Percentiles rank a stretch among this genome's conserved stretches.
Evolutionary conservation across 495 filamentous ascomycete species (phyloP).

Genomic region (Aspergillus haitiensis): DNA sequence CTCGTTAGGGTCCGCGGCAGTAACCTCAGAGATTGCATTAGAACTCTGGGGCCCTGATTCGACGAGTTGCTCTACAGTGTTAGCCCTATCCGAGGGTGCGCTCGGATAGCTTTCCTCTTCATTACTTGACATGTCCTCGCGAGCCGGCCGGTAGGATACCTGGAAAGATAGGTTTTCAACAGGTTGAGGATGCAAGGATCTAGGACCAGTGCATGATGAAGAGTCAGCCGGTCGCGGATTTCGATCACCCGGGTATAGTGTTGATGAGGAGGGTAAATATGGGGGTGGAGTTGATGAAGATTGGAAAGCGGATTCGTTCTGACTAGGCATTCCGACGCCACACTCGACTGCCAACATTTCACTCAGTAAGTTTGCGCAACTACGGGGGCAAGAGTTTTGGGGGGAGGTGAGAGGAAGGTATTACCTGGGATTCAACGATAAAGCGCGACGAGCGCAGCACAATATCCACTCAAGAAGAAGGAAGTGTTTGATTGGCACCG

Average conservation of each 20-base stretch:
- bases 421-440: slow-evolving; percentile 12
- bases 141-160: slow-evolving; percentile 5
- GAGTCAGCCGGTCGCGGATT: slow-evolving; percentile 11
- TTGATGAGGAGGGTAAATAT: slow-evolving; percentile 9
- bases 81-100: background rate
- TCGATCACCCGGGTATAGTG: slow-evolving; percentile 15
- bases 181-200: slow-evolving; percentile 13
- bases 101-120: slow-evolving; percentile 3
- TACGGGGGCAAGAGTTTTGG: too few relatives aligned
- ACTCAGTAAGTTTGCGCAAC: slow-evolving; percentile 16
- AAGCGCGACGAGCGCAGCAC: slow-evolving; percentile 11
- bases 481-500: slow-evolving; percentile 19
- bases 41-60: background rate
- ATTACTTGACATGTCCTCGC: slow-evolving; percentile 7
- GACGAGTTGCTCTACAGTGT: slow-evolving; percentile 1
- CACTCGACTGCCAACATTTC: slow-evolving; percentile 16
- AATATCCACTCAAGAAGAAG: background rate
- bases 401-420: slow-evolving; percentile 11
- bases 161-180: slow-evolving; percentile 13
- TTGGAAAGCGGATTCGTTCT: slow-evolving; percentile 14
- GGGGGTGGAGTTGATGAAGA: slow-evolving; percentile 13
- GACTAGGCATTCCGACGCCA: slow-evolving; percentile 23
- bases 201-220: slow-evolving; percentile 18
- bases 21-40: background rate
- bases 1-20: slow-evolving; percentile 10